Base-by-base conservation (phyloP, 2,329 filamentous ascomycete species). In the Septoria linicola region DNA sequence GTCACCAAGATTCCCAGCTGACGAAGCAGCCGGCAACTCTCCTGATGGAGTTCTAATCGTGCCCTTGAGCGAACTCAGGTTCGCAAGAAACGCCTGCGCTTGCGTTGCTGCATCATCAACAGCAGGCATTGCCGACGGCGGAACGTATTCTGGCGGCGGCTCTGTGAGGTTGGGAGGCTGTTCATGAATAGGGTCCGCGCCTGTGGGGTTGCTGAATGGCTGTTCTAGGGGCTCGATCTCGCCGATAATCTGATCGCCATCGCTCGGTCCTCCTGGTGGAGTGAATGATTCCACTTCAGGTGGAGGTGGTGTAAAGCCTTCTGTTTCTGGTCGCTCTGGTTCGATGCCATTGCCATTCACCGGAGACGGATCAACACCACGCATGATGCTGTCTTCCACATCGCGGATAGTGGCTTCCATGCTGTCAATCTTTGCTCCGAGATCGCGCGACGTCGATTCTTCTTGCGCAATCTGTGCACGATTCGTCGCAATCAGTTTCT, bases 341-440 rank as follows among this genome's bases (percentile, higher is more conserved):
- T 55, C 53, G 16, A 39, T 35, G 40, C 54, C 58, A 35, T 61
- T 58, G 30, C 54, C 54, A 37, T 60, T 48, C 49, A 42, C 41
- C 3, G 76, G 72, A 8, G 81, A 75, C 1, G 81, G 80, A 11
- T 83, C 82, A 17, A 96, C 79, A 7, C 88, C 89, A 44, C 87
- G 83, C 80, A 99, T 89, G 60, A 99, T 97, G 41, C 83, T 85
- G 59, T 92, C 83, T 70, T 99, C 93, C 6, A 99, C 90, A 41
- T 93, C 87, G 45, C 85, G 83, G 70, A 95, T 95, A 72, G 89
- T 91, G 14, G 78, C 74, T 62, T 96, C 91, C 13, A 90, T 88
- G 49, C 84, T 82, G 2, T 75, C 71, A 61, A 87, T 89, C 49
- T 85, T 83, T n/a, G 75, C 76, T 3, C 76, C 72, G 16, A 97